Evolutionary conservation across 306 rosid genomes (phyloP).

Genomic region (Gynostemma pentaphyllum): DNA sequence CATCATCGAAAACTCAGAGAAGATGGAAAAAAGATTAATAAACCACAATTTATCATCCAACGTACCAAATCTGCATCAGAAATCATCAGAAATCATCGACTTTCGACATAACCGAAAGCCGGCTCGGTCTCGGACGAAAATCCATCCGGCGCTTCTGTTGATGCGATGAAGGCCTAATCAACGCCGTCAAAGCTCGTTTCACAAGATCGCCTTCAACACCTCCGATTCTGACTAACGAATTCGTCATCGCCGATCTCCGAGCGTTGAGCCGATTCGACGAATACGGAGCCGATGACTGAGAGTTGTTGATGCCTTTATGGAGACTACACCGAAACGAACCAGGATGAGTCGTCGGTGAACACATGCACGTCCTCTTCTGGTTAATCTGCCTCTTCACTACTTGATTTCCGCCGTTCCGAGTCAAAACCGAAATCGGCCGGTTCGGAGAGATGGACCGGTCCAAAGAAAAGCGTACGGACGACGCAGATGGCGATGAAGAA

Average conservation of each 20-base stretch:
- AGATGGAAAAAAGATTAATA: constrained; percentile 7
- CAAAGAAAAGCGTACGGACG: constrained; percentile 18
- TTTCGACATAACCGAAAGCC: constrained; percentile 43
- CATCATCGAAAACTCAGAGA: constrained; percentile 7
- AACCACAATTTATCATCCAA: constrained; percentile 2
- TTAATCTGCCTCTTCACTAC: constrained; percentile 18
- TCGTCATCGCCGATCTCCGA: constrained; percentile 58
- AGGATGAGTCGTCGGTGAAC: constrained; percentile 64
- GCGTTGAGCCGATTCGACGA: constrained; percentile 27
- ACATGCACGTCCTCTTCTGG: constrained; percentile 35
- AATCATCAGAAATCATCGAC: constrained; percentile 13
- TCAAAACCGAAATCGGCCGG: constrained; percentile 22
- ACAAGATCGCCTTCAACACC: constrained; percentile 45
- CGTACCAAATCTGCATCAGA: constrained; percentile 7
- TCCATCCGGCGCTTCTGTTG: constrained; percentile 41
- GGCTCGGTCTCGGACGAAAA: constrained; percentile 39
- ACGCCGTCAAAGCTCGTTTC: constrained; percentile 32
- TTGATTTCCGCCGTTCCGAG: neutral
- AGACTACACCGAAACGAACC: constrained; percentile 64
- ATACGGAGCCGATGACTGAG: constrained; percentile 17
- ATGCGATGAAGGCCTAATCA: constrained; percentile 41
- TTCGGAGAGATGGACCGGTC: constrained; percentile 28
- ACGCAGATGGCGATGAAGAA: neutral
- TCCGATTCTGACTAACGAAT: constrained; percentile 50
- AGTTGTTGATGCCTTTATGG: constrained; percentile 26